A percentile compares a stretch with the other conserved stretches of the same genome.
phyloP scores from a whole-genome alignment of 176 grass and related monocot species.

The Musa troglodytarum region DNA sequence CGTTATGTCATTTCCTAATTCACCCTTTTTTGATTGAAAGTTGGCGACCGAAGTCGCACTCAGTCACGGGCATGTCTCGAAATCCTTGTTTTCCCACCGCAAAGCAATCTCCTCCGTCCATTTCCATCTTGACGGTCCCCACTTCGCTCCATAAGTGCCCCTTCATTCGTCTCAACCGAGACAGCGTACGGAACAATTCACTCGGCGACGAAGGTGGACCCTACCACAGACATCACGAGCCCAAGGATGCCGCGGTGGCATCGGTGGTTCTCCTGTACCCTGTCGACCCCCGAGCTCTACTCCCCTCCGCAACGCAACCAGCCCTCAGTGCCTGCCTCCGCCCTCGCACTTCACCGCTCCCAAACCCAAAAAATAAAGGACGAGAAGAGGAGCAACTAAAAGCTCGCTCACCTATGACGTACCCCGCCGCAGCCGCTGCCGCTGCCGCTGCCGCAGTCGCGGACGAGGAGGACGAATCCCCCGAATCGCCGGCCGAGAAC shows the following conservation, averaged over 20 bases:
- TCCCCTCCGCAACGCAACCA: not conserved
- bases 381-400: not conserved
- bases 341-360: not conserved
- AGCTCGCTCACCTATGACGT: not conserved
- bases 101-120: not conserved
- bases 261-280: too few species aligned
- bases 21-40: too few species aligned
- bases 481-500: slow-evolving; percentile 21
- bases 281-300: too few species aligned
- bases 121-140: not conserved
- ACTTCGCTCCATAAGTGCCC: not conserved
- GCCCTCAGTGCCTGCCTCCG: not conserved
- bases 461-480: not conserved
- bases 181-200: not conserved
- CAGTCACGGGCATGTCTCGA: not conserved
- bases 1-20: too few species aligned
- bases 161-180: not conserved
- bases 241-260: too few species aligned
- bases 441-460: slow-evolving; percentile 6
- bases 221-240: too few species aligned
- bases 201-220: too few species aligned
- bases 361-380: not conserved
- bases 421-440: slow-evolving; percentile 19
- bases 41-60: too few species aligned
- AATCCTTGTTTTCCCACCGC: not conserved